phyloP scores from a whole-genome alignment of 345 rosid species.

The Triadica sebifera region DNA sequence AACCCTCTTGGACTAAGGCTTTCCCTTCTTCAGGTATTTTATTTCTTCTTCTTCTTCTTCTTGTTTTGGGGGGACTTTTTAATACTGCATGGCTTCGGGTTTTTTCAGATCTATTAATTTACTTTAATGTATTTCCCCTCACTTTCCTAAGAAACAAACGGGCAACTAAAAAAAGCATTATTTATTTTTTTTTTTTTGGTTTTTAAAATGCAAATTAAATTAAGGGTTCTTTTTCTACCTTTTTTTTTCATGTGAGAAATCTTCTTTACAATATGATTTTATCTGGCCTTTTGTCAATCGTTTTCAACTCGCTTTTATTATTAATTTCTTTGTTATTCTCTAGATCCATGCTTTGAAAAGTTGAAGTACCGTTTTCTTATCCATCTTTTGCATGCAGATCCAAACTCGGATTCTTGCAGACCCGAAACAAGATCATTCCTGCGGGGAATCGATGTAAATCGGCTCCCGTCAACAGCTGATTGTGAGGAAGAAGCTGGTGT shows the following conservation, averaged over 20 bases:
- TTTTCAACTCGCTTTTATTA: conserved; percentile 14
- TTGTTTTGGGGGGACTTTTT: neutral
- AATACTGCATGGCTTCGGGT: neutral
- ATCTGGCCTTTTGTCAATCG: neutral
- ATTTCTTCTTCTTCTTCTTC: neutral
- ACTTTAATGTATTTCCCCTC: neutral
- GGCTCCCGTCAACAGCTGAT: conserved; percentile 61
- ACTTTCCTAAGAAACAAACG: conserved; percentile 30
- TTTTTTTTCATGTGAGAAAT: too few relatives aligned
- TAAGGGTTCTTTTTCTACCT: neutral
- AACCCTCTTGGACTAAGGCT: too few relatives aligned
- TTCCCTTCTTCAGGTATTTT: conserved; percentile 44
- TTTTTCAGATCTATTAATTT: conserved; percentile 15
- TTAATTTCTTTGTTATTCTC: too few relatives aligned
- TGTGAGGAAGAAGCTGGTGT: conserved; percentile 84
- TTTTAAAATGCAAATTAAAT: neutral
- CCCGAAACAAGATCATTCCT: conserved; percentile 53
- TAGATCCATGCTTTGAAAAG: too few relatives aligned
- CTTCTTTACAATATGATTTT: neutral
- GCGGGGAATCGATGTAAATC: conserved; percentile 87
- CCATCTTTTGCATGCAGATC: conserved; percentile 62
- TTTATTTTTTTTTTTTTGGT: neutral
- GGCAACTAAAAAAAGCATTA: neutral
- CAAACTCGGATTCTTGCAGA: conserved; percentile 47
- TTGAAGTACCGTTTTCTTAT: too few relatives aligned